Evolutionary conservation across 768 basidiomycete genomes (phyloP).

Genomic region (Psilocybe cyanescens): DNA sequence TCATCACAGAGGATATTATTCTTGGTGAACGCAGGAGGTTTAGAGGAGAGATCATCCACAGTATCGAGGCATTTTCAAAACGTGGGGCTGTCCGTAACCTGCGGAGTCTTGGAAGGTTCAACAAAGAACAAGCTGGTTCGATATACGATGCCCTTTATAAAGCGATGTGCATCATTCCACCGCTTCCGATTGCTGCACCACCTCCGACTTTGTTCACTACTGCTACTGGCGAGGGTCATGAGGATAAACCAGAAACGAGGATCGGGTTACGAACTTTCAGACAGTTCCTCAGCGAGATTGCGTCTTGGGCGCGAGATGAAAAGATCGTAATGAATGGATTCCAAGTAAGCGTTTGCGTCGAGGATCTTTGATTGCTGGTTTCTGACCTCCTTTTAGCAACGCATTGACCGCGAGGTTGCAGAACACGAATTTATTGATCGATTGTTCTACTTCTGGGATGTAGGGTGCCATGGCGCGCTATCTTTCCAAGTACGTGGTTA

Average conservation of each 20-base stretch:
- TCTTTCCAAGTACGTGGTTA: conserved; percentile 77
- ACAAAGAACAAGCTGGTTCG: conserved; percentile 84
- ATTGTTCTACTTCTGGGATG: conserved; percentile 96
- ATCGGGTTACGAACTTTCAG: conserved; percentile 86
- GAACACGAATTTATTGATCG: conserved; percentile 96
- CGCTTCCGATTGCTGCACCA: conserved; percentile 54
- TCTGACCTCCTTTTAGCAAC: conserved; percentile 55
- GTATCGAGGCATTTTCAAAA: conserved; percentile 93
- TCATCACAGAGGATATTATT: conserved; percentile 96
- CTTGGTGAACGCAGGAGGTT: conserved; percentile 82
- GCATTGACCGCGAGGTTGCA: conserved; percentile 86
- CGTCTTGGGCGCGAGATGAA: conserved; percentile 95
- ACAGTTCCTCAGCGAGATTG: conserved; percentile 88
- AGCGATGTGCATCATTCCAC: conserved; percentile 78
- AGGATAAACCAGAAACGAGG: conserved; percentile 87
- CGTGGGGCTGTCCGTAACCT: conserved; percentile 90
- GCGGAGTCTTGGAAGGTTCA: conserved; percentile 76
- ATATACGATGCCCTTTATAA: conserved; percentile 94
- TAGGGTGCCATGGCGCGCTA: conserved; percentile 75
- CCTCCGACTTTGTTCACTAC: conserved; percentile 58
- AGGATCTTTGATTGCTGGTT: background rate
- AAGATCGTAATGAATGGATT: conserved; percentile 92
- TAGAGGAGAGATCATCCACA: conserved; percentile 88
- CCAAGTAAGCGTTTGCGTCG: conserved; percentile 50
- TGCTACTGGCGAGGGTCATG: conserved; percentile 61